These are phyloP conservation scores for Trametes coccinea DNA, from an alignment of 768 basidiomycete genomes.

Conservation along the genomic window DNA sequence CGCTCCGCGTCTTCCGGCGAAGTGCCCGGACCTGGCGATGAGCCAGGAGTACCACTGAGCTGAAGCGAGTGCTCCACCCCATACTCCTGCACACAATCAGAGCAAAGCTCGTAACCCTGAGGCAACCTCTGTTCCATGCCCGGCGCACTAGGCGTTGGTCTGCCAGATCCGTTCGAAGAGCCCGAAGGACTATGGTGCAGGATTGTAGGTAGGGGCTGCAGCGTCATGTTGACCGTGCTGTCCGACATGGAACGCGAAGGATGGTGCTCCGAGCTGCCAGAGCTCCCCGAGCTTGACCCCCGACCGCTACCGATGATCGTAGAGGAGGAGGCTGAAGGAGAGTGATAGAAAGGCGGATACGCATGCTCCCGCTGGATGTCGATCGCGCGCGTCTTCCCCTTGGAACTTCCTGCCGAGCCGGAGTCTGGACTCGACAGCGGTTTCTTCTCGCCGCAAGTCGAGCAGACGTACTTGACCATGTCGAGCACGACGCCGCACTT, in stretches of 20 bases:
- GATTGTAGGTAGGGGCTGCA: slow-evolving; percentile 4
- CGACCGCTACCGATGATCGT: slow-evolving; percentile 22
- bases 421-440: slow-evolving; percentile 33
- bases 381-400: slow-evolving; percentile 51
- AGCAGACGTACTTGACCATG: slow-evolving; percentile 87
- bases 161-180: not conserved
- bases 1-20: slow-evolving; percentile 56
- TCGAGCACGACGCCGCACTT: slow-evolving; percentile 75
- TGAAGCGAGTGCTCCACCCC: slow-evolving; percentile 80
- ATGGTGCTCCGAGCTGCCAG: slow-evolving; percentile 8
- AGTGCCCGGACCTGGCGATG: slow-evolving; percentile 44
- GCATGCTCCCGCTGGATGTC: slow-evolving; percentile 28
- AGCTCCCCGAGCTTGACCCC: slow-evolving; percentile 15
- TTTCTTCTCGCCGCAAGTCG: slow-evolving; percentile 80
- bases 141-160: slow-evolving; percentile 2
- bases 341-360: slow-evolving; percentile 18
- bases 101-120: slow-evolving; percentile 84
- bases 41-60: slow-evolving; percentile 49
- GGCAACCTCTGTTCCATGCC: slow-evolving; percentile 10
- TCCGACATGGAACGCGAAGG: slow-evolving; percentile 18
- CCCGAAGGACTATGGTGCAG: not conserved
- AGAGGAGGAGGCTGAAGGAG: slow-evolving; percentile 29
- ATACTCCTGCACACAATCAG: slow-evolving; percentile 71
- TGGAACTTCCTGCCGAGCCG: slow-evolving; percentile 32
- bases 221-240: slow-evolving; percentile 2